These are phyloP conservation scores for Barnettozyma siamensis DNA, from an alignment of 805 yeast species.

Conservation along the genomic window DNA sequence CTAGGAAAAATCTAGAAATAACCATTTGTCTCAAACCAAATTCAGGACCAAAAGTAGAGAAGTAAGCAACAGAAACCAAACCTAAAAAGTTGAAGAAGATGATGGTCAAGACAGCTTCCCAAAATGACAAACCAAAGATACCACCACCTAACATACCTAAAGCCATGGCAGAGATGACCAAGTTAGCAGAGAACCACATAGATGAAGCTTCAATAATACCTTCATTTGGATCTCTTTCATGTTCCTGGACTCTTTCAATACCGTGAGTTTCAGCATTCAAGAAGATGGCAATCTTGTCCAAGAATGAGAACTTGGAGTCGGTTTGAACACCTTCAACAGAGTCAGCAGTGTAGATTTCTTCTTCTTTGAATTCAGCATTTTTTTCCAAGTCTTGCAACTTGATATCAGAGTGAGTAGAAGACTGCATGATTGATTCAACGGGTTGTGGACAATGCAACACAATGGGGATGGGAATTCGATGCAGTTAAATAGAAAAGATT, in stretches of 20 bases:
- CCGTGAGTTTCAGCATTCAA: constrained; percentile 60
- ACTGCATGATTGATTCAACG: neutral
- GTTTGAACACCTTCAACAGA: constrained; percentile 17
- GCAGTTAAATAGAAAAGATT: neutral
- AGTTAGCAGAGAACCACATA: constrained; percentile 89
- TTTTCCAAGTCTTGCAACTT: constrained; percentile 21
- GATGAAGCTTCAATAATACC: constrained; percentile 61
- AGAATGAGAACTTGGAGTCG: constrained; percentile 10
- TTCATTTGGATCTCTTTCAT: constrained; percentile 65
- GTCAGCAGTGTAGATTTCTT: constrained; percentile 20
- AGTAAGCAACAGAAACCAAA: constrained; percentile 72
- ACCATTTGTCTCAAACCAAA: constrained; percentile 88
- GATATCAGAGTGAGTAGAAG: constrained; percentile 12
- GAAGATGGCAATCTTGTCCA: constrained; percentile 22
- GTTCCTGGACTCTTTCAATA: constrained; percentile 74
- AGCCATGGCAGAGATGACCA: constrained; percentile 78
- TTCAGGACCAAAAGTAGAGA: constrained; percentile 76
- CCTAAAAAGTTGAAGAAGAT: constrained; percentile 74
- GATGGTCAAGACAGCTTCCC: constrained; percentile 61
- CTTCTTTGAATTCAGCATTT: constrained; percentile 6
- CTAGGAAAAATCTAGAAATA: constrained; percentile 70
- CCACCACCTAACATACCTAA: constrained; percentile 69
- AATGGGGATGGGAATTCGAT: neutral
- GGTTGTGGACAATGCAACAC: neutral
- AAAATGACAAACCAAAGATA: constrained; percentile 63